These are phyloP conservation scores for Penicillium sp. DNA, from an alignment of 2,329 filamentous ascomycete species.

Conservation along the genomic window DNA sequence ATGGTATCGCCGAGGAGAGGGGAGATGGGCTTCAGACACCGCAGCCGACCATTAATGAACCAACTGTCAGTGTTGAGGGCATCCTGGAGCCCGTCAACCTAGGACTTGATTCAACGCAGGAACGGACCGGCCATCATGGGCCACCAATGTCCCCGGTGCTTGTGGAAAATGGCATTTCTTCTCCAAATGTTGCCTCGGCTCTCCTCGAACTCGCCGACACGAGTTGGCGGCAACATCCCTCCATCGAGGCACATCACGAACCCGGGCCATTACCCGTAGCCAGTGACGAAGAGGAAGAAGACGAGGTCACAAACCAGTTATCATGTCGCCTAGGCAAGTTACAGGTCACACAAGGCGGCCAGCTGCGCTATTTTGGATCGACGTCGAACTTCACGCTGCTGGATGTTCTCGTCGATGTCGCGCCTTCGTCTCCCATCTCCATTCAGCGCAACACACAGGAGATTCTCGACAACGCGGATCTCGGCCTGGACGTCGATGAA, in stretches of 20 bases:
- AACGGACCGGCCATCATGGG: neutral
- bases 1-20: neutral
- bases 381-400: constrained; percentile 13
- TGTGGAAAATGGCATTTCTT: constrained; percentile 22
- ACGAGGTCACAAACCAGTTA: constrained; percentile 14
- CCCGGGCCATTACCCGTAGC: constrained; percentile 19
- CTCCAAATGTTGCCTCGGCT: constrained; percentile 10
- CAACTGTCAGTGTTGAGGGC: neutral
- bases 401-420: constrained; percentile 5
- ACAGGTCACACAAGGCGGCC: constrained; percentile 12
- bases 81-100: neutral
- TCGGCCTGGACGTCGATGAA: neutral
- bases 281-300: neutral
- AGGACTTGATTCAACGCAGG: neutral
- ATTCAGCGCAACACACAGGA: neutral
- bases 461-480: constrained; percentile 4
- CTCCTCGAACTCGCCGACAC: neutral
- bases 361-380: constrained; percentile 14
- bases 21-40: neutral
- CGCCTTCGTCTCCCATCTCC: neutral
- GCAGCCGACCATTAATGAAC: neutral
- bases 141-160: neutral
- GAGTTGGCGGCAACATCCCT: neutral
- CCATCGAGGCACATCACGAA: constrained; percentile 3
- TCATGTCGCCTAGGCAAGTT: constrained; percentile 15